Evolutionary conservation across 345 rosid genomes (phyloP).

Genomic region (Eucalyptus urophylla): DNA sequence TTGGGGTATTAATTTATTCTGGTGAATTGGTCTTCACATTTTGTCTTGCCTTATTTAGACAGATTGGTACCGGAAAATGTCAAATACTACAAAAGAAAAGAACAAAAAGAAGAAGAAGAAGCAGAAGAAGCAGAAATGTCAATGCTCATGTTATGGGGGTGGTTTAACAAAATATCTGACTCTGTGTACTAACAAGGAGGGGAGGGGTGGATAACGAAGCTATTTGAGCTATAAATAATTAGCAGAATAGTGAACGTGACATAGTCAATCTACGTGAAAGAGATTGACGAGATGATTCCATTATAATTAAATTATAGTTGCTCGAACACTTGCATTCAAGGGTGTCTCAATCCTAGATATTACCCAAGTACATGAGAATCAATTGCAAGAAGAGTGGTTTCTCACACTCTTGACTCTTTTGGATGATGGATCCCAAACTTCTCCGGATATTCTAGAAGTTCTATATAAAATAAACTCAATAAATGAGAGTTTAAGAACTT

Average conservation of each 20-base stretch:
- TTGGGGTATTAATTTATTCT: neutral
- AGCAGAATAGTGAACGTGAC: neutral
- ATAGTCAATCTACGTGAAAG: neutral
- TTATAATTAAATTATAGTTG: neutral
- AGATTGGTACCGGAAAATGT: neutral
- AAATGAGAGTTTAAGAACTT: neutral
- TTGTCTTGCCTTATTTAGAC: neutral
- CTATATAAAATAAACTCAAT: neutral
- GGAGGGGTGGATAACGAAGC: neutral
- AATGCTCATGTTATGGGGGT: neutral
- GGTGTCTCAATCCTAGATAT: neutral
- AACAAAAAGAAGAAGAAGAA: neutral
- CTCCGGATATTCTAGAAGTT: neutral
- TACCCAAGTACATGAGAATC: neutral
- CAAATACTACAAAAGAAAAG: neutral
- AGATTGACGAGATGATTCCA: neutral
- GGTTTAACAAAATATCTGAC: neutral
- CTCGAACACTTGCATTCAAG: neutral
- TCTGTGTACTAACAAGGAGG: neutral
- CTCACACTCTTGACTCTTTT: neutral
- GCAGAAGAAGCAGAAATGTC: neutral
- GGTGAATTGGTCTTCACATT: neutral
- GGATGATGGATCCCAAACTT: neutral
- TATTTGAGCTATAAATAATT: neutral
- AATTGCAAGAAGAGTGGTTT: neutral